These are phyloP conservation scores for Pinus taeda DNA, from an alignment of 75 land plant genomes.

Conservation along the genomic window DNA sequence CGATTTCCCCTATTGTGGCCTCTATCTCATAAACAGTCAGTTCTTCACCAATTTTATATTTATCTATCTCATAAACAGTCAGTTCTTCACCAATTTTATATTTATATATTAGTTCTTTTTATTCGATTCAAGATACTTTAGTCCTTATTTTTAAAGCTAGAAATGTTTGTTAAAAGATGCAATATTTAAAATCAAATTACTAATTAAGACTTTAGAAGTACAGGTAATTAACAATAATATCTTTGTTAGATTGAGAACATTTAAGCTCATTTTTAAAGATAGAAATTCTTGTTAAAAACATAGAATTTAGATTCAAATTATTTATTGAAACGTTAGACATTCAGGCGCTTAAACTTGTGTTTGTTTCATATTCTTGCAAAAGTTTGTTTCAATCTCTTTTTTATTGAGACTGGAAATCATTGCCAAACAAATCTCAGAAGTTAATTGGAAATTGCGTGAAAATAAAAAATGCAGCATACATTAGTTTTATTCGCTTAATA, in stretches of 20 bases:
- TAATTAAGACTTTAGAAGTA: neutral
- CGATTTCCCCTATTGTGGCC: slow-evolving; percentile 91
- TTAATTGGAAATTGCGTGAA: too few species aligned
- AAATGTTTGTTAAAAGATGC: neutral
- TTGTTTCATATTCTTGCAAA: too few species aligned
- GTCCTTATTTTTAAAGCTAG: neutral
- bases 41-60: slow-evolving; percentile 80
- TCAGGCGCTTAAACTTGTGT: neutral
- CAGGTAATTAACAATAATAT: neutral
- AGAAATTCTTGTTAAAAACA: neutral
- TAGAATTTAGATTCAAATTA: too few species aligned
- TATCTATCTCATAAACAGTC: slow-evolving; percentile 56
- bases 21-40: slow-evolving; percentile 62
- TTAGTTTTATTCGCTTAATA: too few species aligned
- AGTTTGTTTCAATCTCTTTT: too few species aligned
- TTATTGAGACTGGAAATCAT: too few species aligned
- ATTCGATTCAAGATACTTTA: neutral
- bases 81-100: slow-evolving; percentile 84
- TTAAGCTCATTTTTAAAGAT: neutral
- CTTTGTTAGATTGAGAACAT: neutral
- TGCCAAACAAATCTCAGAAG: too few species aligned
- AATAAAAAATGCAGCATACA: too few species aligned
- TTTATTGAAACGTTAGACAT: neutral
- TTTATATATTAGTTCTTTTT: neutral
- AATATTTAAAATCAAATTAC: neutral